Percentiles rank a stretch among this genome's conserved stretches.
Conservation (phyloP, 2,329 filamentous ascomycete species). For the Zymoseptoria pseudotritici region DNA sequence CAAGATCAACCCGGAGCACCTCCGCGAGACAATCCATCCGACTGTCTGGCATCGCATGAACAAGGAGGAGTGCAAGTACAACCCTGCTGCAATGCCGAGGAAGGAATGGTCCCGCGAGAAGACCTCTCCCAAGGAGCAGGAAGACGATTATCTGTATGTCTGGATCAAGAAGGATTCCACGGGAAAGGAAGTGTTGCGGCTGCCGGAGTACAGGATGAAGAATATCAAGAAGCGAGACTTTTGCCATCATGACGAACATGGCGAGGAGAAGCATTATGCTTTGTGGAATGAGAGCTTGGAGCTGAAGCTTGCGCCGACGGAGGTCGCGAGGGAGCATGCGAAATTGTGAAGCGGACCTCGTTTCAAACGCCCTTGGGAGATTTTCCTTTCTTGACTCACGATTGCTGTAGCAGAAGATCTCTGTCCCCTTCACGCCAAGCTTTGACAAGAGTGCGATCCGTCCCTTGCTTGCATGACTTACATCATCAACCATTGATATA, state of each 20-base stretch:
- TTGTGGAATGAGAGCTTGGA: neutral
- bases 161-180: neutral
- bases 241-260: neutral
- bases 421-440: neutral
- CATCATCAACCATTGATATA: no score
- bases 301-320: neutral
- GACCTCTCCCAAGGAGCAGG: neutral
- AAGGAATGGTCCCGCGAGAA: neutral
- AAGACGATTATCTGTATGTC: neutral
- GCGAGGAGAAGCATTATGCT: neutral
- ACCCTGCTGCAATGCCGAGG: neutral
- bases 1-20: constrained; percentile 1
- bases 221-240: neutral
- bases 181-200: neutral
- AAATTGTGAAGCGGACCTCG: neutral
- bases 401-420: no score
- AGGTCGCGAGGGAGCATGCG: neutral
- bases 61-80: neutral
- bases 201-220: neutral
- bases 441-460: neutral
- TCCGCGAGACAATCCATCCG: constrained; percentile 13
- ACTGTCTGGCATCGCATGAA: constrained; percentile 8
- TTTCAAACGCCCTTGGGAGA: no score
- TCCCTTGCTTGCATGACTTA: neutral
- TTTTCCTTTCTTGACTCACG: no score